A percentile compares a stretch with the other conserved stretches of the same genome.
These are phyloP conservation scores for Chamaecyparis obtusa DNA, from an alignment of 75 land plant genomes.

Conservation along the genomic window DNA sequence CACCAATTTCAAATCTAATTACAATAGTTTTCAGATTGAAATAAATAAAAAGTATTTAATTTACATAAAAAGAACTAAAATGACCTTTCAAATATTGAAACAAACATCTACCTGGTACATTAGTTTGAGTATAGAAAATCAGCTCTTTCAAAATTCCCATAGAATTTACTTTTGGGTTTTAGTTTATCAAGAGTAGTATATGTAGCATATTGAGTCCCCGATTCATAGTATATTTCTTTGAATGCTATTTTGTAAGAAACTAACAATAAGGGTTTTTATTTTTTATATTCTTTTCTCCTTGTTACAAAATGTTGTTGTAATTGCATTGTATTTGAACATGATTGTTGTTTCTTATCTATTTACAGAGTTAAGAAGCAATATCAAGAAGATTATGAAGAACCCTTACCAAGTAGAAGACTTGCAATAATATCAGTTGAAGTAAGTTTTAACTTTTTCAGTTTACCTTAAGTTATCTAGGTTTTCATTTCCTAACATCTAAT, in stretches of 20 bases:
- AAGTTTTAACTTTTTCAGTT: conserved; percentile 25
- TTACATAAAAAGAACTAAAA: no score
- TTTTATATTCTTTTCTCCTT: not conserved
- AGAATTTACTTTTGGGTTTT: no score
- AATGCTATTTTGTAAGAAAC: not conserved
- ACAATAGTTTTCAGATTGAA: no score
- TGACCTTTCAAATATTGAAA: no score
- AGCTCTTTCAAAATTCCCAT: no score
- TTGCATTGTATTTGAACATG: not conserved
- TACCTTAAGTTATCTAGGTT: not conserved
- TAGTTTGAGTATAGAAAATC: no score
- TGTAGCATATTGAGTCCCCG: no score
- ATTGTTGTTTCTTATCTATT: not conserved
- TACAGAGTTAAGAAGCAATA: conserved; percentile 29
- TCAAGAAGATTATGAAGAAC: conserved; percentile 23
- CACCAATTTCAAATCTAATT: no score
- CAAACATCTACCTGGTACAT: no score
- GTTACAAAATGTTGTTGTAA: not conserved
- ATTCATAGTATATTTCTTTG: no score
- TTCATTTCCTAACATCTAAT: not conserved
- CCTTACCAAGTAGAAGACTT: conserved; percentile 50
- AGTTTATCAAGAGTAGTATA: not conserved
- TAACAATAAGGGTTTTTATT: not conserved
- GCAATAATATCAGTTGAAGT: conserved; percentile 93
- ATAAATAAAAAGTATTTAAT: no score